A percentile compares a stretch with the other conserved stretches of the same genome.
Evolutionary conservation across 2,329 filamentous ascomycete genomes (phyloP).

Genomic region (Fusarium napiforme): DNA sequence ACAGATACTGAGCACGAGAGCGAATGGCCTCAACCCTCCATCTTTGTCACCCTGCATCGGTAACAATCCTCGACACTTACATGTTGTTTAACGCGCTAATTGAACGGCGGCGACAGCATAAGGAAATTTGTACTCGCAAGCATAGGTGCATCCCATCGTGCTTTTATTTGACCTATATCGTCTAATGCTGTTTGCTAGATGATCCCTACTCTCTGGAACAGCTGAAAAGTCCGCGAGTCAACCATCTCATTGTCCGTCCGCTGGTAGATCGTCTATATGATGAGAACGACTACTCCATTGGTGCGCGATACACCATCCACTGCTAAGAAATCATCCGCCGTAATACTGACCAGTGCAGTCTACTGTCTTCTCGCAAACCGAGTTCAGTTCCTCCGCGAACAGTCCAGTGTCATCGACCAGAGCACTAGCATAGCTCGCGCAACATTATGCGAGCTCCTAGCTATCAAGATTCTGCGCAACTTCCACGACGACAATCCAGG

Average conservation of each 20-base stretch:
- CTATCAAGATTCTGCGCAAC: conserved; percentile 70
- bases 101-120: background rate
- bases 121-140: conserved; percentile 14
- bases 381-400: conserved; percentile 74
- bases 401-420: conserved; percentile 71
- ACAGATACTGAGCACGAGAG: conserved; percentile 2
- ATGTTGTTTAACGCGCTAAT: background rate
- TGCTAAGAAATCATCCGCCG: background rate
- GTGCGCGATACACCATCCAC: background rate
- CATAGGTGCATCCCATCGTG: background rate
- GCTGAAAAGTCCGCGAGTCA: conserved; percentile 6
- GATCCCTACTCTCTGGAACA: conserved; percentile 13
- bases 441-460: conserved; percentile 73
- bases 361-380: conserved; percentile 79
- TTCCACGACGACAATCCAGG: conserved; percentile 74
- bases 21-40: background rate
- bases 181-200: background rate
- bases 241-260: conserved; percentile 8
- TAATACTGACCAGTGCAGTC: conserved; percentile 49
- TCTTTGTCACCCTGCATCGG: conserved; percentile 10
- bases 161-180: fast-evolving
- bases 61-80: background rate
- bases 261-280: conserved; percentile 5
- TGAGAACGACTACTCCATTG: background rate
- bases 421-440: conserved; percentile 75